Evolutionary conservation across 2,329 filamentous ascomycete genomes (phyloP), one percentile per base, ranked within the genome.

Genomic region (Fusarium concolor): DNA sequence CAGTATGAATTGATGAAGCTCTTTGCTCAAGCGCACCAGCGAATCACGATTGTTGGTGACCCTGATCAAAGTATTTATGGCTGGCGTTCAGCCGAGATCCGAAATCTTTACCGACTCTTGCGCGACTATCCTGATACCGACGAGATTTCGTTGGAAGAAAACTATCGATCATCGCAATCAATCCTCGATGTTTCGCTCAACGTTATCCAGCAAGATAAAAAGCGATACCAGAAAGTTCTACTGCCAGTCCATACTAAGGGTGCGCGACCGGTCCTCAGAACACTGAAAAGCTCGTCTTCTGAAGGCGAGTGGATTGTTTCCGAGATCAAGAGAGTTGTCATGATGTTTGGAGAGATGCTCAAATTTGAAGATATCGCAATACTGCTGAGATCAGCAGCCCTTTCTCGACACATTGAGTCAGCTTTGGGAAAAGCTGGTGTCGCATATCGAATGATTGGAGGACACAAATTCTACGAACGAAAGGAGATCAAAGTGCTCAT

Each of bases 21-120:
- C 1, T 90, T 99, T 73, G 93, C 94, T 3, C 89, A 93, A 62
- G 81, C 84, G 22, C 85, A 86, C 42, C 86, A 88, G 56, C 86
- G 89, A n/a, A 95, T 98, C 70, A 98, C 95, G 1, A 92, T 97
- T 62, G 96, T 99, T 6, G 96, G 95, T 33, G 95, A 99, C 76
- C 95, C 96, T 0, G 96, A 99, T 77, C 95, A 99, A 79, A 97
- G 94, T 77, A 99, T 99, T 58, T 99, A 98, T 76, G 93, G 95
- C 20, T 99, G 96, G 85, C 90, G 95, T 20, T 94, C 93, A 10
- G 95, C 96, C 11, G 95, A 99, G 77, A 93, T 95, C 71, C 91
- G 91, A 76, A 99, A 98, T 73, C 84, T 98, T 46, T 87, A 88
- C 68, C 89, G 92, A 4, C 89, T 99, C 83, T 87, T 93, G 52